These are phyloP conservation scores for Boletus eberwhitei DNA, from an alignment of 768 basidiomycete species.

Conservation along the genomic window DNA sequence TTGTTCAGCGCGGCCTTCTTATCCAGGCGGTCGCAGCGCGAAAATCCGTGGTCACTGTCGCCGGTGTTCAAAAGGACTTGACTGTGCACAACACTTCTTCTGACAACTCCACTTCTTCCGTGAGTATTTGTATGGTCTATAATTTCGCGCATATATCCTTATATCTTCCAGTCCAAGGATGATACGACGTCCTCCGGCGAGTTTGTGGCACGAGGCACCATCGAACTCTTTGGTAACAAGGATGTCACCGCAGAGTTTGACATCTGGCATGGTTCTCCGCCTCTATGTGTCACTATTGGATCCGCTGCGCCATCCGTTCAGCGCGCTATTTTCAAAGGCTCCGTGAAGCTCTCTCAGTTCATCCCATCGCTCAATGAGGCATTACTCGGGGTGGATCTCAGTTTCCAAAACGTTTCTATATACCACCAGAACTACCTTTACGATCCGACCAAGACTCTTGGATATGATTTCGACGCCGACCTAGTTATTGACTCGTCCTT, in stretches of 20 bases:
- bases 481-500: background rate
- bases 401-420: slow-evolving; percentile 2
- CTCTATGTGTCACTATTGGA: background rate
- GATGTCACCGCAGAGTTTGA: slow-evolving; percentile 1
- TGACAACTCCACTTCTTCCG: background rate
- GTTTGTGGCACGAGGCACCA: background rate
- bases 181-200: background rate
- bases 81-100: background rate
- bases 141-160: background rate
- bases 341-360: slow-evolving; percentile 2
- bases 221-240: slow-evolving; percentile 3
- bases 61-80: background rate
- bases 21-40: background rate
- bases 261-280: slow-evolving; percentile 3
- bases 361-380: background rate
- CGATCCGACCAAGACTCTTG: background rate
- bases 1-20: background rate
- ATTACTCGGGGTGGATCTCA: background rate
- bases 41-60: background rate
- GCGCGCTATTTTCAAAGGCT: background rate
- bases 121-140: background rate
- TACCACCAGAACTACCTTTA: slow-evolving; percentile 7
- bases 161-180: background rate
- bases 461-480: slow-evolving; percentile 2
- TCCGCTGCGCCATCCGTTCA: slow-evolving; percentile 1